Percentiles rank a stretch among this genome's conserved stretches.
phyloP scores from a whole-genome alignment of 768 basidiomycete genomes.

The Kwoniella sp. region DNA sequence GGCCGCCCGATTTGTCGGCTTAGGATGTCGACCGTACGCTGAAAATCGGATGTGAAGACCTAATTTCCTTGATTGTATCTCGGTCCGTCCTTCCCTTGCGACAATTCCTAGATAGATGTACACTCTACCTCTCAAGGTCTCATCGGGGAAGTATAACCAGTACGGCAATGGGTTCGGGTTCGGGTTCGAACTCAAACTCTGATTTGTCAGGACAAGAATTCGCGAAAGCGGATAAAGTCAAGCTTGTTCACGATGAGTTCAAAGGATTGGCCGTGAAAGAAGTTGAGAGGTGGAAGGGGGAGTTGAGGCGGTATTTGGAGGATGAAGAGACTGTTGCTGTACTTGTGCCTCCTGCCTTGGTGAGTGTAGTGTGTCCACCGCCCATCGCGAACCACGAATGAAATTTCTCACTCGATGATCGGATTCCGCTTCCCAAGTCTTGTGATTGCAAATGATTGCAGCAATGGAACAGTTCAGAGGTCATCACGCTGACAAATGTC shows the following conservation, averaged over 20 bases:
- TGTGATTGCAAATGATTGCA: background rate
- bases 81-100: constrained; percentile 66
- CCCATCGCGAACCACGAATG: no score
- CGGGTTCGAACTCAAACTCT: constrained; percentile 28
- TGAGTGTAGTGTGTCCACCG: constrained; percentile 29
- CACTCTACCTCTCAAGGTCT: constrained; percentile 50
- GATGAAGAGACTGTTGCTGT: constrained; percentile 77
- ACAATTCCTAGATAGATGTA: constrained; percentile 66
- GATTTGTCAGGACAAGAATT: constrained; percentile 59
- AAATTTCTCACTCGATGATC: no score
- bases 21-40: constrained; percentile 86
- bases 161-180: constrained; percentile 1
- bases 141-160: constrained; percentile 3
- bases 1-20: background rate
- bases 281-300: constrained; percentile 59
- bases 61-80: constrained; percentile 68
- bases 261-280: constrained; percentile 59
- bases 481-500: no score
- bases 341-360: constrained; percentile 69
- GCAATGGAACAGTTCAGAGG: background rate
- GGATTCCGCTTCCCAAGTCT: no score
- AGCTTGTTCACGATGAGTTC: constrained; percentile 64
- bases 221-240: constrained; percentile 62
- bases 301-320: constrained; percentile 75
- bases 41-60: constrained; percentile 78